phyloP scores from a whole-genome alignment of 2,329 filamentous ascomycete genomes.

The Shiraia sp. region DNA sequence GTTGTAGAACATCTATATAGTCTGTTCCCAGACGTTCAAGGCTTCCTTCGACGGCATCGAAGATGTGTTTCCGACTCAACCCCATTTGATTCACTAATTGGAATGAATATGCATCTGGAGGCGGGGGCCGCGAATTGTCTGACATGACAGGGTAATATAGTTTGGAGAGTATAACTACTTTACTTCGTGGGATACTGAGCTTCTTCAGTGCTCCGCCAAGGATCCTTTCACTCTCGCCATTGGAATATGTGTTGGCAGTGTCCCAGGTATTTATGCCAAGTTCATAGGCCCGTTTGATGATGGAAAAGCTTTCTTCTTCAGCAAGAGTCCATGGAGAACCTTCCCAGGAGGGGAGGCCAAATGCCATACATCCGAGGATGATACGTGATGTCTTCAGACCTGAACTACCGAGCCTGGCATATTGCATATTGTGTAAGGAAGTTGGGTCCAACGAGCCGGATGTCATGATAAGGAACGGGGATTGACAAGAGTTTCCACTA shows the following conservation, averaged over 20 bases:
- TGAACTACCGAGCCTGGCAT: slow-evolving; percentile 37
- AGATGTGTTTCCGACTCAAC: slow-evolving; percentile 41
- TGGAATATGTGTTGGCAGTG: slow-evolving; percentile 35
- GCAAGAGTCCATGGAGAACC: slow-evolving; percentile 32
- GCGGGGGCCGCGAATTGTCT: slow-evolving; percentile 5
- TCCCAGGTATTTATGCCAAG: slow-evolving; percentile 52
- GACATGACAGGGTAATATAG: slow-evolving; percentile 14
- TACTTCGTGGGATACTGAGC: slow-evolving; percentile 32
- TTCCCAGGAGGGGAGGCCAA: slow-evolving; percentile 22
- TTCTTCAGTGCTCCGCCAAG: slow-evolving; percentile 31
- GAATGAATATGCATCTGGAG: slow-evolving; percentile 1
- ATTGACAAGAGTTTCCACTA: not conserved
- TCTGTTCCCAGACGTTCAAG: slow-evolving; percentile 14
- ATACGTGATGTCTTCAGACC: slow-evolving; percentile 48
- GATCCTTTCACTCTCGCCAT: slow-evolving; percentile 34
- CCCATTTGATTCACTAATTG: slow-evolving; percentile 42
- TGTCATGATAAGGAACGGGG: too few species aligned
- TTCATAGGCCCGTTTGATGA: slow-evolving; percentile 49
- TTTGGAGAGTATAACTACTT: slow-evolving; percentile 39
- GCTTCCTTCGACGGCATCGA: slow-evolving; percentile 39
- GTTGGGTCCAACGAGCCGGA: not conserved
- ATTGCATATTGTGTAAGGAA: slow-evolving; percentile 6
- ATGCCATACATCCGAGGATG: slow-evolving; percentile 31
- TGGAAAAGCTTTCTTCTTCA: slow-evolving; percentile 43
- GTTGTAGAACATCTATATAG: slow-evolving; percentile 29